A percentile compares a stretch with the other conserved stretches of the same genome.
Evolutionary conservation across 139 green algal genomes (phyloP).

Genomic region (Pleodorina starrii): DNA sequence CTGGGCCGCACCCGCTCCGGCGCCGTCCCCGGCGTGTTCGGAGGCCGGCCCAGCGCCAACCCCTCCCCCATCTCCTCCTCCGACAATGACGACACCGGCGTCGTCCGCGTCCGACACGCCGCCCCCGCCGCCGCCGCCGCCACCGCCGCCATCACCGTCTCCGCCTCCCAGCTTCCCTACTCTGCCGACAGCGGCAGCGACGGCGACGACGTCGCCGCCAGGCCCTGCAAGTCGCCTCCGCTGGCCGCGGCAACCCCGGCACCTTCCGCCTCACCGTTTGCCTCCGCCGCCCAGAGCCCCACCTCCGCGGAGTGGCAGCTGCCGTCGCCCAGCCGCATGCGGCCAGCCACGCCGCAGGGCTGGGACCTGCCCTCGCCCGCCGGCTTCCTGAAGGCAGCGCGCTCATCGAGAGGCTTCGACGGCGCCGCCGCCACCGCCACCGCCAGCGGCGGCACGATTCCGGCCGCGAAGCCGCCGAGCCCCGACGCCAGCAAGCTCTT

Average conservation of each 20-base stretch:
- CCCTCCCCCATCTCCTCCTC: background rate
- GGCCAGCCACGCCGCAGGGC: background rate
- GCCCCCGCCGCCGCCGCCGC: too few species aligned
- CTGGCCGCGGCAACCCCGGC: too few species aligned
- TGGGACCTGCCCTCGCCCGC: background rate
- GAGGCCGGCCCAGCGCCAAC: background rate
- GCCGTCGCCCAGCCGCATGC: too few species aligned
- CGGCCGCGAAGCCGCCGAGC: background rate
- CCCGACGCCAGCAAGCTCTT: background rate
- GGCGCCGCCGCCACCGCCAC: background rate
- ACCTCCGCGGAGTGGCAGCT: too few species aligned
- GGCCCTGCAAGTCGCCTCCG: background rate
- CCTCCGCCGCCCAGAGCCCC: too few species aligned
- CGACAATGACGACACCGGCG: background rate
- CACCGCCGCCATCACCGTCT: too few species aligned
- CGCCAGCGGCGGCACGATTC: background rate
- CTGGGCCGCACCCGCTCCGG: constrained; percentile 1
- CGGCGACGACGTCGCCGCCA: background rate
- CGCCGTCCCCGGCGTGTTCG: background rate
- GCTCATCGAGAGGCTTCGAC: background rate
- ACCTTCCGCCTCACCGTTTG: too few species aligned
- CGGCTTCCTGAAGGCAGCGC: background rate
- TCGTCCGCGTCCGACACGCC: too few species aligned
- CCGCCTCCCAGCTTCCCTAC: too few species aligned
- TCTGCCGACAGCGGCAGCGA: background rate